These are phyloP conservation scores for Paraphoma chrysanthemicola DNA, from an alignment of 2,329 filamentous ascomycete species.

Conservation along the genomic window DNA sequence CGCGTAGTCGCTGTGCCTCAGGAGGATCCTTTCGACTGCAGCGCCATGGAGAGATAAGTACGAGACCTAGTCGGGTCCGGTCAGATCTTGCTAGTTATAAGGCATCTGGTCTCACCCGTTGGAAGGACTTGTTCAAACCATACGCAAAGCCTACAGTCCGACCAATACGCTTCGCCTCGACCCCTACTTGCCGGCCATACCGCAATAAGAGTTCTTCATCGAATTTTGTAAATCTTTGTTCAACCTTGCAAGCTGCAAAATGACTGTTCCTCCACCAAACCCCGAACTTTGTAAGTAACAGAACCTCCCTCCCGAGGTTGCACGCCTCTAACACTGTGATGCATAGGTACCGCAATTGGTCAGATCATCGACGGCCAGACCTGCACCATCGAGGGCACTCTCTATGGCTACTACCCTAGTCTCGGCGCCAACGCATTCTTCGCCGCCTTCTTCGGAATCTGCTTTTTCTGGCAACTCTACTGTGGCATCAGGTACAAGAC, in stretches of 20 bases:
- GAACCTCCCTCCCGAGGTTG: neutral
- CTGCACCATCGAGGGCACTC: conserved; percentile 50
- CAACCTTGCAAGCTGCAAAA: conserved; percentile 8
- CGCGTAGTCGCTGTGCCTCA: conserved; percentile 11
- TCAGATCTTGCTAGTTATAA: conserved; percentile 18
- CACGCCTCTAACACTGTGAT: neutral
- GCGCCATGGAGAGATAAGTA: conserved; percentile 1
- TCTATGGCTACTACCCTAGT: conserved; percentile 62
- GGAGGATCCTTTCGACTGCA: neutral
- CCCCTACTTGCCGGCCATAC: neutral
- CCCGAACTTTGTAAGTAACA: conserved; percentile 16
- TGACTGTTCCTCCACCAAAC: conserved; percentile 28
- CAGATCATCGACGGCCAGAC: neutral
- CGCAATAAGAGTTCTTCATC: neutral
- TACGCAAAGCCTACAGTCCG: neutral
- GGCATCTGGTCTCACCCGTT: conserved; percentile 3
- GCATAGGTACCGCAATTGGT: neutral
- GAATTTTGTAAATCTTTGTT: neutral
- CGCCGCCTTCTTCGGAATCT: conserved; percentile 58
- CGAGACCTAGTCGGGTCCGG: conserved; percentile 7
- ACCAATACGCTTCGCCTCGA: neutral
- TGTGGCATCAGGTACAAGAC: conserved; percentile 60
- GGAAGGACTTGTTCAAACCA: conserved; percentile 2
- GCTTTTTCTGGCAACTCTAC: conserved; percentile 56
- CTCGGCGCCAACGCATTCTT: conserved; percentile 62